Base-by-base conservation (phyloP, 2,329 filamentous ascomycete species). In the Diplodia scrobiculata region DNA sequence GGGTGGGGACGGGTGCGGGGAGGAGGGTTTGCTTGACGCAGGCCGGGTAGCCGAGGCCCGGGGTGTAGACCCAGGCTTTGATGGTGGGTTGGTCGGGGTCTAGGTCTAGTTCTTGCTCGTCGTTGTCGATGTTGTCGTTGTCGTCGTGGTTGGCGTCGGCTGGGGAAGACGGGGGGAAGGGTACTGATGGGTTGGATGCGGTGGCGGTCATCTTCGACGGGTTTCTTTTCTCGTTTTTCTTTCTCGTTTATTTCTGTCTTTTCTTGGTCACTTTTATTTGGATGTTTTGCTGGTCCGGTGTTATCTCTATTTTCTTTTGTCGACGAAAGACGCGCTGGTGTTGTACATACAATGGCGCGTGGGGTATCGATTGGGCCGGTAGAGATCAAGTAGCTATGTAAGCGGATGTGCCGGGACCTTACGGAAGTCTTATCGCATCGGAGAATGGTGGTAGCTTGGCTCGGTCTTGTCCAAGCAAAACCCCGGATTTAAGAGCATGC, bases 31-130 rank as follows among this genome's bases (percentile, higher is more conserved):
- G 51, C 1, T 9, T 5, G 25, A 65, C 34, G 63, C 50, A 65
- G 10, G 21, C 2, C 1, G 63, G 63, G 53, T 65, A 65, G 34
- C 51, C 51, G 29, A 5, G 29, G 51, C 51, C 50, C 13, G 50
- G 47, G 3, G 63, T 65, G 63, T 65, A 47, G 50, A 34, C 45
- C 63, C 63, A 65, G 38, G 63, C 63, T 27, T 11, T 38, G 50
- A 58, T 65, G 27, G 41, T 55, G 34, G 45, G 29, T 7, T 32
- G 5, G 29, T 6, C 32, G 14, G 38, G 38, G 5, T 41, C 38
- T 17, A 14, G 3, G 34, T 4, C 10, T 19, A 4, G 5, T 29
- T 6, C 11, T 29, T 21, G 9, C 17, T 58, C n/a, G 19, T 59
- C 14, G 19, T 21, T 3, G 5, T 45, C 11, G 11, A n/a, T n/a